Base-by-base conservation (phyloP, 1,139 yeast genomes). In the Blastobotrys elegans region DNA sequence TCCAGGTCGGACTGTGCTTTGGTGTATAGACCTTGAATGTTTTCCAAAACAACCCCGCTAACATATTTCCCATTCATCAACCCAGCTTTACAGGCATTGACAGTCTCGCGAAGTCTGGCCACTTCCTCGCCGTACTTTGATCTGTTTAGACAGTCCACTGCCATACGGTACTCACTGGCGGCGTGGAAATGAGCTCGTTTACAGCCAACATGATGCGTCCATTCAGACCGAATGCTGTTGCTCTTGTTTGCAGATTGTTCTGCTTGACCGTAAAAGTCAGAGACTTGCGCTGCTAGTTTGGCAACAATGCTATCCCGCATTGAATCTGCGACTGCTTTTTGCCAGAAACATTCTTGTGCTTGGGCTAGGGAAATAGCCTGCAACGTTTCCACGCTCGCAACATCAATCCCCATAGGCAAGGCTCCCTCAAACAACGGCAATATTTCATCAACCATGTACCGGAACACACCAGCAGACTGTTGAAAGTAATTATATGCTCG, bases 321-420 rank as follows among this genome's bases (percentile, higher is more conserved):
- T 2, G 71, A 68, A n/a, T 74, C 75, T 32, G 68, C 63, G 0
- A 77, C 66, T 0, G 96, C 90, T 58, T 82, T 82, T 44, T 76
- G 80, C 96, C 96, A 89, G 48, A 84, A 80, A 10, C 79, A 73
- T 60, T 90, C 97, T 63, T 89, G 96, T 0, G 96, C 94, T 58
- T 88, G 95, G 0, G 95, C 95, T 35, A 85, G 61, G 77, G 79
- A 77, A 20, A 88, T 56, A n/a, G 50, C 52, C 33, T 70, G 58
- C 38, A 81, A 59, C 2, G 77, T 66, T 6, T 66, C 65, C 13
- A 79, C 56, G 0, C 78, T 71, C n/a, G 68, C 69, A 0, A 53
- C 43, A 42, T 75, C 75, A 13, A 80, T 59, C 43, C 75, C 81
- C 13, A 68, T 53, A 1, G 80, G 79, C 55, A 60, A 57, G 6